Evolutionary conservation across 2,329 filamentous ascomycete species (phyloP).

Genomic region (Trichophyton equinum): DNA sequence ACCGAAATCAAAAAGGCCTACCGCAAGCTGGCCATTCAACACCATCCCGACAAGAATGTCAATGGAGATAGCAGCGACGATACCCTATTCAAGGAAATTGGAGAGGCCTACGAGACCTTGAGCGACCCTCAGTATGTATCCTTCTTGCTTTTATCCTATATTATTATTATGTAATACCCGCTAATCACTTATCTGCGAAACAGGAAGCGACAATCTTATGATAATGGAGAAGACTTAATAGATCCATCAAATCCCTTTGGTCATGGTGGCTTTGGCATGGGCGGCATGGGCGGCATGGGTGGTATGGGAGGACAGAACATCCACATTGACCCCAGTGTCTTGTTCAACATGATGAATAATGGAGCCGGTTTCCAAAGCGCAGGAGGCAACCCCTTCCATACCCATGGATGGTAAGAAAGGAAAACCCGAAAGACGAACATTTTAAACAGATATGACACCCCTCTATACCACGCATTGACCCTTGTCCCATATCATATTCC

Average conservation of each 20-base stretch:
- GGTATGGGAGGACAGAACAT: conserved; percentile 24
- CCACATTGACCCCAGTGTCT: conserved; percentile 60
- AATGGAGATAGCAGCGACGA: conserved; percentile 66
- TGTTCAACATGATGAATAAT: conserved; percentile 74
- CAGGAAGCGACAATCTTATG: conserved; percentile 79
- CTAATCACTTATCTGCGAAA: conserved; percentile 9
- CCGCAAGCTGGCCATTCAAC: conserved; percentile 80
- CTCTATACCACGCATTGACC: too few relatives aligned
- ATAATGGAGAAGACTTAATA: conserved; percentile 81
- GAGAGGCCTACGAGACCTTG: conserved; percentile 91
- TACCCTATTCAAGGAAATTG: conserved; percentile 92
- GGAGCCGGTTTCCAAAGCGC: conserved; percentile 41
- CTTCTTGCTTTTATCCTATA: conserved; percentile 6
- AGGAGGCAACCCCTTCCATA: conserved; percentile 34
- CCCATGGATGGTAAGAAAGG: conserved; percentile 13
- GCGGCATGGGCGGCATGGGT: conserved; percentile 33
- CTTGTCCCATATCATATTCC: neutral
- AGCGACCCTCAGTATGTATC: conserved; percentile 75
- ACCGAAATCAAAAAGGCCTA: conserved; percentile 92
- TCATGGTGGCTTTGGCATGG: conserved; percentile 42
- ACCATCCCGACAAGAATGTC: conserved; percentile 96
- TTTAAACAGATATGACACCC: too few relatives aligned
- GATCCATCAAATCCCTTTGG: conserved; percentile 80
- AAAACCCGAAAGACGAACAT: too few relatives aligned
- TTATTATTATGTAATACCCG: neutral